Evolutionary conservation across 257 asterid genomes (phyloP), one percentile per base, ranked within the genome.

Genomic region (Penstemon eatonii): DNA sequence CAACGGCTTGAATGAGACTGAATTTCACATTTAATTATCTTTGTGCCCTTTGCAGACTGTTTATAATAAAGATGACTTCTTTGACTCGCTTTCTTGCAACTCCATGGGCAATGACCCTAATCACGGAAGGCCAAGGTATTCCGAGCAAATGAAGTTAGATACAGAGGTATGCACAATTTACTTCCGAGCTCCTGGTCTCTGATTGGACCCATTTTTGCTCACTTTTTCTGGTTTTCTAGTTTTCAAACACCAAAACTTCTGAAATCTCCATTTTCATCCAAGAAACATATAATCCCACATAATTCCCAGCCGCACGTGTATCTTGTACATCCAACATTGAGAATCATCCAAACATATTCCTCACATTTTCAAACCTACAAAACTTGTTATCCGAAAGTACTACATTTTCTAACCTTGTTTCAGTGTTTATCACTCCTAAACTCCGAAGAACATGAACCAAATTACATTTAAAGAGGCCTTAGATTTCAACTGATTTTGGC

Each of bases 91-190:
- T 52, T 94, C 99, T 41, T 81, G 82, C 78, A 86, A 82, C 36
- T 68, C 96, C 7, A 50, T 72, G 74, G 81, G 60, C 70, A 79
- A 84, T 56, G 80, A 75, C 57, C 79, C 80, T 11, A 87, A 78
- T 78, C 82, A 83, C 67, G 95, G 81, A 70, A 86, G 99, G 87
- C 54, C 95, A 18, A 84, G 96, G 78, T 94, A 87, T 65, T 91
- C 96, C 0, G 99, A 94, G 83, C 96, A 89, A 79, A 83, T 85
- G 90, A 94, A 91, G 95, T 69, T 89, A 41, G 99, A 94, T 65
- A 79, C 91, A 5, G 96, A 94, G 97, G 99, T 94, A 84, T 57
- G 47, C 6, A 40, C 51, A 5, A 3, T n/a, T 61, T 54, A 9
- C 58, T 43, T 25, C 55, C 3, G 6, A 62, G 54, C 10, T 38